phyloP scores from a whole-genome alignment of 2,329 filamentous ascomycete genomes.

The Aspergillus sp. region DNA sequence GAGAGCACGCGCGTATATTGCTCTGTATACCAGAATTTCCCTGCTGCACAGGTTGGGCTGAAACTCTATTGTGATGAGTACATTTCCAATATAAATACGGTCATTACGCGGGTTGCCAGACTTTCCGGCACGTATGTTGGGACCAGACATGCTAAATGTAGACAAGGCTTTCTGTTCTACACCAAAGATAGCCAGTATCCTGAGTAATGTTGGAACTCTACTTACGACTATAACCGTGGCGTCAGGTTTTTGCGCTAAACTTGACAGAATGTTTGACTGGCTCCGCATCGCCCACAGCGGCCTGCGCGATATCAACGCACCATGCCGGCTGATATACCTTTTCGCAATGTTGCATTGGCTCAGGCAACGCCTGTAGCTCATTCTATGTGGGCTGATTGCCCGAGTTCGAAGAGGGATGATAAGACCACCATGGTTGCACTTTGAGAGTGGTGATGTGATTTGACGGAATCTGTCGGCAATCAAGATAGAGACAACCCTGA shows the following conservation, averaged over 20 bases:
- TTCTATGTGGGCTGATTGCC: slow-evolving; percentile 39
- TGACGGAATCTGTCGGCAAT: slow-evolving; percentile 10
- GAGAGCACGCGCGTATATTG: slow-evolving; percentile 34
- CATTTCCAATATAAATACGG: slow-evolving; percentile 35
- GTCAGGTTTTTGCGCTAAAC: no score
- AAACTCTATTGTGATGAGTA: slow-evolving; percentile 29
- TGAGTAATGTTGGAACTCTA: no score
- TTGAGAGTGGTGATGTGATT: slow-evolving; percentile 46
- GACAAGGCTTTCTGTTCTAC: not conserved
- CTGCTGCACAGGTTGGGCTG: slow-evolving; percentile 41
- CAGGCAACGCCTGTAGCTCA: slow-evolving; percentile 56
- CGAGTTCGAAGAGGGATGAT: slow-evolving; percentile 36
- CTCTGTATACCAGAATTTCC: slow-evolving; percentile 38
- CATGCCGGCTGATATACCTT: slow-evolving; percentile 57
- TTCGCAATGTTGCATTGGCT: slow-evolving; percentile 68
- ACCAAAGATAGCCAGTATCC: no score
- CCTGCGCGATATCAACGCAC: slow-evolving; percentile 53
- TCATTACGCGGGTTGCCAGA: slow-evolving; percentile 33
- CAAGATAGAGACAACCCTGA: not conserved
- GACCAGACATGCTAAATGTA: not conserved
- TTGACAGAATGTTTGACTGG: no score
- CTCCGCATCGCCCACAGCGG: slow-evolving; percentile 30
- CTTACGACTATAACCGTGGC: no score
- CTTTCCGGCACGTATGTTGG: not conserved
- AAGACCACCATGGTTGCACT: slow-evolving; percentile 46